These are phyloP conservation scores for Yamadazyma nakazawae DNA, from an alignment of 805 yeast species.

Conservation along the genomic window DNA sequence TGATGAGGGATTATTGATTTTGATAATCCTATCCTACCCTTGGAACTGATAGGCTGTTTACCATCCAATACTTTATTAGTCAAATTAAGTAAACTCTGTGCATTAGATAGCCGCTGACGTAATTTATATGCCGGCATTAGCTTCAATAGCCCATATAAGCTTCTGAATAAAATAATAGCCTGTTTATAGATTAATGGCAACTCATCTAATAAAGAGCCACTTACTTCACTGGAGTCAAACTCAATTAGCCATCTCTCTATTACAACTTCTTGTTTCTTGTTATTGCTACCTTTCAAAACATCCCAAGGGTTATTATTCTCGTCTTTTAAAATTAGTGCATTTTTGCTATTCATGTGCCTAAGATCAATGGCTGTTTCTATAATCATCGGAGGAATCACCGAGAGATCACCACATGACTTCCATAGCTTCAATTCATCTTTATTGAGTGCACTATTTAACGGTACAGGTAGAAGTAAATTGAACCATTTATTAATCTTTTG, in stretches of 20 bases:
- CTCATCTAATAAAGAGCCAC: slow-evolving; percentile 43
- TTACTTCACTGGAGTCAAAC: slow-evolving; percentile 51
- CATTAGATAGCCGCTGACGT: slow-evolving; percentile 26
- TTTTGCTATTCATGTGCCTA: slow-evolving; percentile 51
- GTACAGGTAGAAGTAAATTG: slow-evolving; percentile 43
- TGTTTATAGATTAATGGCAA: slow-evolving; percentile 70
- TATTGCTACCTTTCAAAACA: slow-evolving; percentile 49
- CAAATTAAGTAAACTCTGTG: slow-evolving; percentile 22
- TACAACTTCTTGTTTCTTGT: slow-evolving; percentile 78
- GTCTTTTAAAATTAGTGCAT: slow-evolving; percentile 58
- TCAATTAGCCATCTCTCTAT: slow-evolving; percentile 92
- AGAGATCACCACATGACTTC: slow-evolving; percentile 45
- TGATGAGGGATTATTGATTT: slow-evolving; percentile 54
- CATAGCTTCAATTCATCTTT: slow-evolving; percentile 64
- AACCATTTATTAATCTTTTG: slow-evolving; percentile 57
- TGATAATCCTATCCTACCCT: slow-evolving; percentile 82
- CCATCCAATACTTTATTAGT: slow-evolving; percentile 73
- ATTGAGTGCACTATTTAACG: slow-evolving; percentile 21
- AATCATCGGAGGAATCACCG: slow-evolving; percentile 72
- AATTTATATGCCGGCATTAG: slow-evolving; percentile 72
- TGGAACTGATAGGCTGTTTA: slow-evolving; percentile 69
- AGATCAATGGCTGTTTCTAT: slow-evolving; percentile 80
- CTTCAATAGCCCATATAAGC: slow-evolving; percentile 61
- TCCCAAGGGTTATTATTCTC: slow-evolving; percentile 51
- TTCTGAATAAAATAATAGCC: slow-evolving; percentile 69